Evolutionary conservation across 192 early-diverging fungal genomes (phyloP), one percentile per base, ranked within the genome.

Genomic region (Globomyces pollinis-pini): DNA sequence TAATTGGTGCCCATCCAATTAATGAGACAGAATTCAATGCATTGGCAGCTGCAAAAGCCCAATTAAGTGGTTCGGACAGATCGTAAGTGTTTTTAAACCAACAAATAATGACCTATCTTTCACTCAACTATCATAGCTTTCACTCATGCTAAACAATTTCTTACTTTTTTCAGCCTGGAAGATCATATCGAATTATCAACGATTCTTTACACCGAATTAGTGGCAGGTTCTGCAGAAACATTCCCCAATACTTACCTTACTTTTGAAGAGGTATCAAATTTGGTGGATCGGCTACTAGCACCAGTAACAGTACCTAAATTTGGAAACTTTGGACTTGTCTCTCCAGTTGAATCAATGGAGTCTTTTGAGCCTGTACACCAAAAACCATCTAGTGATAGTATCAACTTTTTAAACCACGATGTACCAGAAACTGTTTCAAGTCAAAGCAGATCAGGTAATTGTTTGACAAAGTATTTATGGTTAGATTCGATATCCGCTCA

Each of bases 221-320:
- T 36, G 35, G 7, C 13, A 9, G 35, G 35, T 6, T 36, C 6
- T 36, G 7, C 35, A 9, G 7, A 9, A 9, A 13, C 35, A 6
- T 36, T 36, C 35, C 35, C 35, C 13, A 13, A 13, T 13, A 36
- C 20, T n/a, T n/a, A 32, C 21, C 59, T 21, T 6, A 62, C 62
- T 15, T 74, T 61, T 60, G 47, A 42, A 20, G 39, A 74, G 18
- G 15, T 74, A 18, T 41, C 44, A 18, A 39, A 53, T 12, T 18
- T 61, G 7, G 38, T 71, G 21, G 42, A 44, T 23, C 51, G 16
- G 2, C 24, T 74, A 32, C 44, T 70, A 16, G 31, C 59, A 33
- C 68, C 72, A 6, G 50, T 51, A 21, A 13, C 68, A 12, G 44
- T 50, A 15, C 72, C 72, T 1, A 59, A 66, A 49, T 67, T 65